Conservation (phyloP, 257 asterid species). For the Solanum pimpinellifolium region DNA sequence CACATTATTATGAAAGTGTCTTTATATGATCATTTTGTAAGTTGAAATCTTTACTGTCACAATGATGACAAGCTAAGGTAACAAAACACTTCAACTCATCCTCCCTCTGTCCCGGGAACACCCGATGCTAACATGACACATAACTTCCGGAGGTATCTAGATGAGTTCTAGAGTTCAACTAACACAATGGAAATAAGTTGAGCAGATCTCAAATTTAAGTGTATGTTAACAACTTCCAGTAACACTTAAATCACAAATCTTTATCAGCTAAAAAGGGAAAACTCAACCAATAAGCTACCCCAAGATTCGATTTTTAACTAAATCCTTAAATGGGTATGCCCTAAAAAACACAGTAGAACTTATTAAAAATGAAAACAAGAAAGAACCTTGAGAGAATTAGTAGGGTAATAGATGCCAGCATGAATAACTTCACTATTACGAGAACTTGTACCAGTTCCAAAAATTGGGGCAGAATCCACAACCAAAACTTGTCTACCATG, state of each 20-base stretch:
- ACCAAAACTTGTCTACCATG: conserved; percentile 64
- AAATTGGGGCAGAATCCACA: conserved; percentile 65
- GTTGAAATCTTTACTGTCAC: neutral
- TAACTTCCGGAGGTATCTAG: neutral
- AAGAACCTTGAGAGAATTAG: conserved; percentile 58
- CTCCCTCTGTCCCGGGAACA: neutral
- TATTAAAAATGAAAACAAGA: neutral
- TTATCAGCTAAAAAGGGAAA: neutral
- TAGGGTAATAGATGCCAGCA: conserved; percentile 81
- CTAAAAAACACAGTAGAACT: neutral
- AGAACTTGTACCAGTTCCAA: conserved; percentile 70
- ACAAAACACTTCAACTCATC: neutral
- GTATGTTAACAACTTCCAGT: neutral
- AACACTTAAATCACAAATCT: neutral
- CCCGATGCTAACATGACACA: neutral
- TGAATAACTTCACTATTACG: conserved; percentile 93
- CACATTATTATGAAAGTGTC: neutral
- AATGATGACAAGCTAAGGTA: neutral
- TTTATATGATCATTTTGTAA: neutral
- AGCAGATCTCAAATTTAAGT: neutral
- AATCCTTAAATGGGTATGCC: neutral
- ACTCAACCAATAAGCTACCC: neutral
- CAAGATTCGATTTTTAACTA: neutral
- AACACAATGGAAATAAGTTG: neutral
- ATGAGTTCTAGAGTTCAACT: neutral